A percentile compares a stretch with the other conserved stretches of the same genome.
Evolutionary conservation across 2,329 filamentous ascomycete genomes (phyloP).

Genomic region (Paramyrothecium roridum): DNA sequence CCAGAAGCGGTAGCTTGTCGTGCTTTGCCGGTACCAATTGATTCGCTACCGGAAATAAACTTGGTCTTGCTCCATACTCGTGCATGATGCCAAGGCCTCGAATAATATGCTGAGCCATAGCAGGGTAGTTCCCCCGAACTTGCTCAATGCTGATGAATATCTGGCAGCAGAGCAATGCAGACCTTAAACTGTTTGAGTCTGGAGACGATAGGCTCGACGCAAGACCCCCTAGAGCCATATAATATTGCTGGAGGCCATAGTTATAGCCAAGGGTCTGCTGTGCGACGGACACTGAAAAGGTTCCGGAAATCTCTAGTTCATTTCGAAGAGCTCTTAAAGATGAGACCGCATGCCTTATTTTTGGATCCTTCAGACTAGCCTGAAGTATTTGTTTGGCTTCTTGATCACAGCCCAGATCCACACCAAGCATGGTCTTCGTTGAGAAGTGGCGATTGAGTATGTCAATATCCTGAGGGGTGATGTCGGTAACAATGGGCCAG

Average conservation of each 20-base stretch:
- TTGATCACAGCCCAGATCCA: constrained; percentile 30
- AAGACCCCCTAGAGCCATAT: constrained; percentile 34
- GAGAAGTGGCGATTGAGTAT: constrained; percentile 36
- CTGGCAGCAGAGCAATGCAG: constrained; percentile 42
- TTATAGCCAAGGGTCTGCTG: constrained; percentile 25
- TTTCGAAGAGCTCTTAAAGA: constrained; percentile 36
- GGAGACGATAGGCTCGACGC: constrained; percentile 33
- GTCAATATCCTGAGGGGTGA: constrained; percentile 22
- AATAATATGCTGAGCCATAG: constrained; percentile 40
- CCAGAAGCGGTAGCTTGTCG: constrained; percentile 31
- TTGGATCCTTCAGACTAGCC: constrained; percentile 29
- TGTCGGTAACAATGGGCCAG: constrained; percentile 11
- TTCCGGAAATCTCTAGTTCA: constrained; percentile 30
- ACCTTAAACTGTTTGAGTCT: constrained; percentile 24
- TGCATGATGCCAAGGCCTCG: constrained; percentile 40
- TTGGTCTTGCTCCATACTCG: constrained; percentile 34
- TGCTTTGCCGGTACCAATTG: constrained; percentile 26
- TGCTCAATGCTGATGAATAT: constrained; percentile 46
- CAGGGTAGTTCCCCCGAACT: constrained; percentile 32
- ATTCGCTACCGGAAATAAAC: constrained; percentile 16
- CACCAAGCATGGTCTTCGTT: constrained; percentile 36
- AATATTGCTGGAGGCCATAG: constrained; percentile 39
- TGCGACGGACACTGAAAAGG: constrained; percentile 15
- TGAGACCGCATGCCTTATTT: constrained; percentile 33
- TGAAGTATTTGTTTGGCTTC: constrained; percentile 37